Evolutionary conservation across 2,329 filamentous ascomycete species (phyloP).

Genomic region (Colletotrichum sp.): DNA sequence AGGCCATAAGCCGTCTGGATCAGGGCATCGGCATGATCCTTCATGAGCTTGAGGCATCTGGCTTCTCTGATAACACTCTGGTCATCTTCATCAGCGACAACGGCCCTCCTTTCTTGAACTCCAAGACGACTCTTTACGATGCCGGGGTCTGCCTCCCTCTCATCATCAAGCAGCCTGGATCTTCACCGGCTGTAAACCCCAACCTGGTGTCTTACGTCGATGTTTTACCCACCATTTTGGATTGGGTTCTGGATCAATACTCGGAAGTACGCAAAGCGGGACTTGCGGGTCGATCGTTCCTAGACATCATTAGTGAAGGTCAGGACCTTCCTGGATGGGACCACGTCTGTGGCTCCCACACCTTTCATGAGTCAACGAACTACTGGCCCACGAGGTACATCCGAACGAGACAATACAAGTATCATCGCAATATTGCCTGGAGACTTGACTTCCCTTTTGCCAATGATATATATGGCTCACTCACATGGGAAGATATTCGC

Average conservation of each 20-base stretch:
- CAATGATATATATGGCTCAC: constrained; percentile 47
- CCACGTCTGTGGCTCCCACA: constrained; percentile 56
- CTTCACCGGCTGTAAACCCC: rapidly evolving
- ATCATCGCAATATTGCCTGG: background rate
- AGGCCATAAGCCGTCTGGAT: background rate
- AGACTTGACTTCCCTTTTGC: constrained; percentile 50
- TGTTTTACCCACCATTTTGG: background rate
- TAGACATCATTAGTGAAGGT: background rate
- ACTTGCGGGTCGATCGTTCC: background rate
- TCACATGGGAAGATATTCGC: constrained; percentile 50
- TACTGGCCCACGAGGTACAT: constrained; percentile 56
- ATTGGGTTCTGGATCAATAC: background rate
- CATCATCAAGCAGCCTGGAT: background rate
- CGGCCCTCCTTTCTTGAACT: constrained; percentile 54
- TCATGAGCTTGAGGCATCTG: background rate
- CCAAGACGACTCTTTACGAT: constrained; percentile 55
- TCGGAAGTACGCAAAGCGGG: rapidly evolving
- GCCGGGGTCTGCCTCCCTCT: background rate
- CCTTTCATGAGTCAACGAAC: constrained; percentile 55
- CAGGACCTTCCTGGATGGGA: constrained; percentile 26
- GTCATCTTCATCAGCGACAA: constrained; percentile 55
- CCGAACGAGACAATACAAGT: constrained; percentile 31
- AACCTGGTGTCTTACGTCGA: background rate
- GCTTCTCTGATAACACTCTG: constrained; percentile 42
- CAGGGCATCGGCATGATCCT: background rate